Base-by-base conservation (phyloP, 106 monocot species). In the Allium sativum region DNA sequence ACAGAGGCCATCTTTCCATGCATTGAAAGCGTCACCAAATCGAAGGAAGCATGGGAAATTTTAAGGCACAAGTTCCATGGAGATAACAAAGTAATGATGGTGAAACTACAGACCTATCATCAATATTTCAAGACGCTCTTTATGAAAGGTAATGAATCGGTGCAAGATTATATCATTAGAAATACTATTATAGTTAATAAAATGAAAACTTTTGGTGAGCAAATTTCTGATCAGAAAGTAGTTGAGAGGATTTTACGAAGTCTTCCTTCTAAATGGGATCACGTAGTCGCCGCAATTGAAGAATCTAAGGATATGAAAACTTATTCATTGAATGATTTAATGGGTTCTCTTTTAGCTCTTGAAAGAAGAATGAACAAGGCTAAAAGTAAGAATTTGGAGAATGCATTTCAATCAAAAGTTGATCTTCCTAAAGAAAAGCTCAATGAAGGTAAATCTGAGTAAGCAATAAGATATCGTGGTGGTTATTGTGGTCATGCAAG, bases 171-270 rank as follows among this genome's bases (percentile, higher is more conserved):
- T 56, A 18, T 56, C 9, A 18, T n/a, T n/a, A 14, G 13, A 56
- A 20, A 18, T 9, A 18, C 21, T 56, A 20, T 20, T 18, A 14
- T 56, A 18, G 55, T 56, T 56, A 56, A 56, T n/a, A 56, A 56
- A 10, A 56, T 56, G 13, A 56, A 56, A 56, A 18, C 14, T 8
- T 56, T 18, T 56, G 13, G 0, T 56, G 55, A 56, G 21, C 0
- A 0, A 56, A 56, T 56, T 56, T 10, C 14, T 56, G 55, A 56
- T 56, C 18, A 10, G 21, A 56, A 8, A 56, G 21, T 56, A 56
- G 55, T 56, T 56, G 13, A n/a, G 21, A 8, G 21, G 21, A 56
- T 56, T 56, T 56, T 56, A 56, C 16, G 55, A 56, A 56, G 55
- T n/a, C 55, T 56, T 56, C 21, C 14, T 0, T 20, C 55, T 9